Base-by-base conservation (phyloP, 305 asterid species). In the Striga hermonthica region DNA sequence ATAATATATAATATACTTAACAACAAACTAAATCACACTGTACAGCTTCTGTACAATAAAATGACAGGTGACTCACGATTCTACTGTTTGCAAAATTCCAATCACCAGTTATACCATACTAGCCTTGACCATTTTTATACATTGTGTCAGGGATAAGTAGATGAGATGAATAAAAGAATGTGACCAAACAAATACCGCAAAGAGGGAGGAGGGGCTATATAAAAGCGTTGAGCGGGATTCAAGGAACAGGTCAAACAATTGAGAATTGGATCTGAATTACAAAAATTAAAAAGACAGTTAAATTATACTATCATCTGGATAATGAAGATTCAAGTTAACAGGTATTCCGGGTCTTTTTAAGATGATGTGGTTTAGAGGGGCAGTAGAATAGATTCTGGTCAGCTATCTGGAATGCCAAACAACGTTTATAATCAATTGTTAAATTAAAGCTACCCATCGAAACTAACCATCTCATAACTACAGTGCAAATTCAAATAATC, bases 251-350 rank as follows among this genome's bases (percentile, higher is more conserved):
- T 37, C 9, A 53, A 3, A 53, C 35, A 16, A 37, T 9, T 53
- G 58, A 53, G 58, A 53, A 53, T 7, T 22, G 58, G 58, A 53
- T 53, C 58, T 16, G 58, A 53, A 53, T 53, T 53, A 16, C 37
- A 35, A 22, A 22, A 16, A 53, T 53, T 8, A 49, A 3, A 8
- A 53, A 7, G 37, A 53, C 7, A 36, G 37, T 53, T 53, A 12
- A 53, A 16, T 15, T 53, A n/a, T 53, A 53, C 15, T 16, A 16
- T 53, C 58, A 35, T 15, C 12, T 6, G 37, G 13, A 53, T 53
- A 53, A 53, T n/a, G 4, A 53, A 16, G 11, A 5, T 9, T 45
- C 58, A 53, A 12, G 58, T 53, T 53, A 53, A 53, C 13, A 37
- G 38, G 4, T 54, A 54, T 54, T 28, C 59, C 39, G 4, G 13